phyloP scores from a whole-genome alignment of 2,329 filamentous ascomycete genomes.

The Nannizziopsis arthrosporioides region DNA sequence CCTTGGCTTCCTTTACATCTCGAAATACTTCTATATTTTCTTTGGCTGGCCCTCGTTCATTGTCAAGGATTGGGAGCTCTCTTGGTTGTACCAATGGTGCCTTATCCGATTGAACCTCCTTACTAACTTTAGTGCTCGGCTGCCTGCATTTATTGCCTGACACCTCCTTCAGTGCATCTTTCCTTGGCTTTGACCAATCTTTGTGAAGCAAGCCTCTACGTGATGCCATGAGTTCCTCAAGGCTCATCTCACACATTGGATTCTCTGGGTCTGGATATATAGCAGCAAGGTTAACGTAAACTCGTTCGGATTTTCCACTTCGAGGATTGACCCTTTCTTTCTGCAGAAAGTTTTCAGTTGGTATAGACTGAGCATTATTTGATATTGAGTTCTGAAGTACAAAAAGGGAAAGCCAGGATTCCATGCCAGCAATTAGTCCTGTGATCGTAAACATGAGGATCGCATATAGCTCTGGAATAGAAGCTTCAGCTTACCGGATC shows the following conservation, averaged over 20 bases:
- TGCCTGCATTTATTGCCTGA: constrained; percentile 32
- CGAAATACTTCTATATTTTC: constrained; percentile 18
- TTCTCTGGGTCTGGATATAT: constrained; percentile 70
- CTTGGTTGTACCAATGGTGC: constrained; percentile 23
- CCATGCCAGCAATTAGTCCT: constrained; percentile 76
- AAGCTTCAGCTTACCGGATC: constrained; percentile 67
- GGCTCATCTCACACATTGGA: constrained; percentile 64
- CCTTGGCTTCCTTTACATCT: constrained; percentile 32
- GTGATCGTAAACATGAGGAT: constrained; percentile 65
- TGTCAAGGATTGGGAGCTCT: constrained; percentile 23
- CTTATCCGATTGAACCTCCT: constrained; percentile 18
- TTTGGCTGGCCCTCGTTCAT: constrained; percentile 15
- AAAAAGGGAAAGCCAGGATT: constrained; percentile 33
- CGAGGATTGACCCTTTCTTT: constrained; percentile 73
- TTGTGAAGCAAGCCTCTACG: constrained; percentile 55
- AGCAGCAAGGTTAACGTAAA: constrained; percentile 74
- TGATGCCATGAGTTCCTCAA: constrained; percentile 79
- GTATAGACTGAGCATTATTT: constrained; percentile 26
- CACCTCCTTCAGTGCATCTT: constrained; percentile 44
- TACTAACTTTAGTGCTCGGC: constrained; percentile 12
- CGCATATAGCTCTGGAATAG: constrained; percentile 28
- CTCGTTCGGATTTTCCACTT: constrained; percentile 71
- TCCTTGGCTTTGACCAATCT: constrained; percentile 39
- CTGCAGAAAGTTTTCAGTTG: constrained; percentile 50
- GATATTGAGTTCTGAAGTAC: constrained; percentile 40